Evolutionary conservation across 257 asterid genomes (phyloP).

Genomic region (Solanum chmielewskii): DNA sequence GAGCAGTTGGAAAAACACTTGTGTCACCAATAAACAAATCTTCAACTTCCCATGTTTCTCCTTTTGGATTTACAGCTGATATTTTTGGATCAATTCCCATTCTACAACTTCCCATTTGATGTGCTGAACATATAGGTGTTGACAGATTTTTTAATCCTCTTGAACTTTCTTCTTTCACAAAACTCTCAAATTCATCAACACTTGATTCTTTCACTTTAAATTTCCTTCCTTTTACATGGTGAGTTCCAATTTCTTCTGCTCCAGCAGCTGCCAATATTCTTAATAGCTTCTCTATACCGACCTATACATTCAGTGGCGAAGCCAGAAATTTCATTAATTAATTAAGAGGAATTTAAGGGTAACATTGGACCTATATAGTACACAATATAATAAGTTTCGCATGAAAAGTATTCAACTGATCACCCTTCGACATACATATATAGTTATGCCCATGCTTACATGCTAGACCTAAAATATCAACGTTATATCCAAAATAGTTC

Average conservation of each 20-base stretch:
- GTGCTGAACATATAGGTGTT: conserved; percentile 63
- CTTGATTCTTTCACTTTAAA: conserved; percentile 42
- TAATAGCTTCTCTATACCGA: conserved; percentile 48
- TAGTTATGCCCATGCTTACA: not conserved
- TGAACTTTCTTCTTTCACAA: conserved; percentile 48
- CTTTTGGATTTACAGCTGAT: conserved; percentile 47
- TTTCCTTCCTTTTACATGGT: conserved; percentile 32
- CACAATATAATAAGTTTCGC: not conserved
- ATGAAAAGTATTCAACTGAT: not conserved
- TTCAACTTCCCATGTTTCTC: conserved; percentile 76
- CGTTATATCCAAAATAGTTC: not conserved
- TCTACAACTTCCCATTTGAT: conserved; percentile 92
- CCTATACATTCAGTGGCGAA: not conserved
- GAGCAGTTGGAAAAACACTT: conserved; percentile 80
- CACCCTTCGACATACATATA: not conserved
- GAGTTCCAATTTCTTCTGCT: conserved; percentile 85
- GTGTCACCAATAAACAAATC: conserved; percentile 68
- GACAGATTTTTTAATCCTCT: conserved; percentile 34
- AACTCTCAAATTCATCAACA: conserved; percentile 36
- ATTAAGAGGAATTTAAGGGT: not conserved
- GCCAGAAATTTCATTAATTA: not conserved
- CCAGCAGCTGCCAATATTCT: conserved; percentile 69
- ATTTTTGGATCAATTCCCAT: conserved; percentile 59
- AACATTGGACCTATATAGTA: not conserved
- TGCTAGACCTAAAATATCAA: not conserved